Conservation (phyloP, 2,329 filamentous ascomycete genomes). For the Ascochyta pisi region DNA sequence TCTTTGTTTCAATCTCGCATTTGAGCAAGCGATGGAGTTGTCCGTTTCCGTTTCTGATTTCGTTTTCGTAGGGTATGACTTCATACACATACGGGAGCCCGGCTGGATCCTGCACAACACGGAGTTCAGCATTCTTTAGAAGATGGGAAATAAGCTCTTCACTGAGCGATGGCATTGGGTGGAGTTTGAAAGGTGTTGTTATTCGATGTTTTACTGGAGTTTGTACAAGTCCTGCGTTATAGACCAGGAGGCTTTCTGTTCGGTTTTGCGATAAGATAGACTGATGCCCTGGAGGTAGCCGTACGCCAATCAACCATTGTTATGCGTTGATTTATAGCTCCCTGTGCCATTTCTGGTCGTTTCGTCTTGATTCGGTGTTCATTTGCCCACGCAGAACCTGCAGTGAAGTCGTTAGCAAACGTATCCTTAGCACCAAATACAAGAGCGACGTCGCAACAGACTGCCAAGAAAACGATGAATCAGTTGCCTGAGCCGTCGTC, state of each 20-base stretch:
- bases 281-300: not conserved
- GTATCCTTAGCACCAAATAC: not conserved
- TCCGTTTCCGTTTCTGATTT: not conserved
- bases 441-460: not conserved
- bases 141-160: constrained; percentile 21
- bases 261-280: not conserved
- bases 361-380: not conserved
- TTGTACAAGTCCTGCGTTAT: not conserved
- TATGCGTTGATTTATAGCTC: not conserved
- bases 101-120: not conserved
- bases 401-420: constrained; percentile 2
- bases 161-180: constrained; percentile 16
- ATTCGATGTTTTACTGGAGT: not conserved
- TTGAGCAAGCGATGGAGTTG: constrained; percentile 22
- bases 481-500: constrained; percentile 8
- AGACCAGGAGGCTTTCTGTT: not conserved
- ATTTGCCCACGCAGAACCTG: constrained; percentile 35
- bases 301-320: not conserved
- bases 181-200: not conserved
- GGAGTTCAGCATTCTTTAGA: not conserved
- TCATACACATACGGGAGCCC: not conserved
- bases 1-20: constrained; percentile 16
- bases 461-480: not conserved
- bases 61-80: not conserved
- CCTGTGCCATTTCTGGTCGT: not conserved